Base-by-base conservation (phyloP, 129 eudicot genomes). In the Flaveria ramosissima region DNA sequence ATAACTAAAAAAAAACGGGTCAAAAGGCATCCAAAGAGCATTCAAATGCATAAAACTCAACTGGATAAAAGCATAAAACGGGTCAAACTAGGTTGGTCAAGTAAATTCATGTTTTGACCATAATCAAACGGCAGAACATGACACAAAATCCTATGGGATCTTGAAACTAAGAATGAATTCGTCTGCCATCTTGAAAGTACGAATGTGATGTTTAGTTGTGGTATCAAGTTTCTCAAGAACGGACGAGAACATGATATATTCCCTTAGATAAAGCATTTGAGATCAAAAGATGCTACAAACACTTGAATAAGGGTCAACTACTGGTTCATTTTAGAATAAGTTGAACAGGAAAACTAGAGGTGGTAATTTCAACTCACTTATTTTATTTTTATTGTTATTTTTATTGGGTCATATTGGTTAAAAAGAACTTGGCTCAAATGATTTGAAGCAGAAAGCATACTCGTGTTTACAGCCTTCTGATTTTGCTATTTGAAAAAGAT, bases 361-460 rank as follows among this genome's bases (percentile, higher is more conserved):
- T 23, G 39, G 39, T 23, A 59, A 59, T 59, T 36, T 59, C 65
- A 59, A 59, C 65, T 59, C 36, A 24, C 23, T 59, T 59, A 59
- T 59, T 16, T 59, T 6, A 59, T 36, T 17, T 55, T 51, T 30
- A 30, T 3, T 26, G 15, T n/a, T 55, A 55, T 19, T 19, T 19
- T 17, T 19, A 19, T 56, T 20, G 27, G 27, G 26, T 19, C 62
- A 56, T 7, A 56, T 17, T 9, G 62, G 62, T 56, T 17, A 55
- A 2, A 55, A 48, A 48, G 14, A 8, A 56, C 20, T 56, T 19
- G 62, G 62, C 14, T 56, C 27, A 56, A 56, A 56, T 9, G 27
- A 56, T 56, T 19, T 19, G 2, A 56, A 20, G 2, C 5, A 56
- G 62, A 56, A 56, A 56, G 62, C 24, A 19, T 19, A 20, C 62